Base-by-base conservation (phyloP, 1,139 yeast genomes). In the Saccharomyces pastorianus region DNA sequence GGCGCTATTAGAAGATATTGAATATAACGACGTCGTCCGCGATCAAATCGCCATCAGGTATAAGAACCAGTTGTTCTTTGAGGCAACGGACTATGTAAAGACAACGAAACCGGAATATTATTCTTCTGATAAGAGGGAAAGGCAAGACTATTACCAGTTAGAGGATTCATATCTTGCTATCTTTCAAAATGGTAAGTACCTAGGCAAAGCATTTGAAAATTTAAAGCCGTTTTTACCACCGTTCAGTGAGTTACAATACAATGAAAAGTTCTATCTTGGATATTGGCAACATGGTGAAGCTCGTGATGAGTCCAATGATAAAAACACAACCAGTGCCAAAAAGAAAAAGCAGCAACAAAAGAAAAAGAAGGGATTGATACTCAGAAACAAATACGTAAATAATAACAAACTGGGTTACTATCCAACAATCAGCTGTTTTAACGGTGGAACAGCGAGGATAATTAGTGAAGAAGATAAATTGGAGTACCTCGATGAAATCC, bases 11-110 rank as follows among this genome's bases (percentile, higher is more conserved):
- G 62, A 64, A 47, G 66, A 62, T 41, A 64, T 64, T 42, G 64
- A 64, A 44, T 59, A 64, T 29, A 56, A 55, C 27, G 59, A 63
- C 54, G 58, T 87, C 9, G 72, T 80, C 2, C 76, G 99, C 56
- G 98, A 90, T 65, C 89, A 95, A 61, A 85, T 88, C 53, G 96
- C 98, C 1, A 88, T 93, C 51, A 79, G 87, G 62, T 90, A 87
- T 70, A 88, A 85, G 64, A 85, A 81, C 57, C 84, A 84, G 49
- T 71, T 89, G 42, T 90, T 83, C 71, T 90, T 84, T 68, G 99
- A 95, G 68, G 89, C 87, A 60, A 84, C 82, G 55, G 98, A 93
- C 67, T 93, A 89, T 64, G 82, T 88, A 8, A 77, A 85, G 26
- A 83, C 95, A 0, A 85, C 70, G 17, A 65, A 84, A 51, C 69